A percentile compares a stretch with the other conserved stretches of the same genome.
These are phyloP conservation scores for Physocladia obscura DNA, from an alignment of 192 early-diverging fungal species.

Conservation along the genomic window DNA sequence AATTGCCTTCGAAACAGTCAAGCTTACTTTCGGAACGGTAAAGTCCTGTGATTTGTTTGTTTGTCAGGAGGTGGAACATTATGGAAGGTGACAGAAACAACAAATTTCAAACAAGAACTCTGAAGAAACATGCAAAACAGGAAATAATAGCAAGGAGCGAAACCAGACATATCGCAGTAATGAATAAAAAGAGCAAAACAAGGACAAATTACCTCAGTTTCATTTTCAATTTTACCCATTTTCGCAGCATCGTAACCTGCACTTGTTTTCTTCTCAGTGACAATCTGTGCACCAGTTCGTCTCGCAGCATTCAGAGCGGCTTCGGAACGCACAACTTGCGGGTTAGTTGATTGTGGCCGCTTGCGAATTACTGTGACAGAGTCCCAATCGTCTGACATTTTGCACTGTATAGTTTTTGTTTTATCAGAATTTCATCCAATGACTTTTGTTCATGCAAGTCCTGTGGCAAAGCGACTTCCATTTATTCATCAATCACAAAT, in stretches of 20 bases:
- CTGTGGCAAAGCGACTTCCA: neutral
- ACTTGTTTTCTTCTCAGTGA: conserved; percentile 72
- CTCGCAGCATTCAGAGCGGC: conserved; percentile 74
- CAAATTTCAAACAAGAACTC: neutral
- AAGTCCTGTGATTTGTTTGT: conserved; percentile 41
- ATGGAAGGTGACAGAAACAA: conserved; percentile 48
- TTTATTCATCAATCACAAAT: neutral
- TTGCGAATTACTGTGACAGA: conserved; percentile 78
- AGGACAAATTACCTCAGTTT: conserved; percentile 70
- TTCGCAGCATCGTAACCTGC: conserved; percentile 48
- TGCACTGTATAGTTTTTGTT: neutral
- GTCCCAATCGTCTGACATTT: conserved; percentile 64
- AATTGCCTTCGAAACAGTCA: conserved; percentile 79
- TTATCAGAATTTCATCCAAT: no score
- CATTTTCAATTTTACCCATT: conserved; percentile 85
- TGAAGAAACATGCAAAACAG: no score
- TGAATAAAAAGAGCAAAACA: neutral
- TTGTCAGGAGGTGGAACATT: conserved; percentile 29
- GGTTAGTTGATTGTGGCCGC: conserved; percentile 52
- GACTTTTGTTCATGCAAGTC: no score
- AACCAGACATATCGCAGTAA: no score
- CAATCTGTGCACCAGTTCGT: conserved; percentile 67
- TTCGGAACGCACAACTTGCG: conserved; percentile 58
- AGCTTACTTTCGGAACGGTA: conserved; percentile 56
- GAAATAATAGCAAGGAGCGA: no score